Base-by-base conservation (phyloP, 257 asterid genomes). In the Catharanthus roseus region DNA sequence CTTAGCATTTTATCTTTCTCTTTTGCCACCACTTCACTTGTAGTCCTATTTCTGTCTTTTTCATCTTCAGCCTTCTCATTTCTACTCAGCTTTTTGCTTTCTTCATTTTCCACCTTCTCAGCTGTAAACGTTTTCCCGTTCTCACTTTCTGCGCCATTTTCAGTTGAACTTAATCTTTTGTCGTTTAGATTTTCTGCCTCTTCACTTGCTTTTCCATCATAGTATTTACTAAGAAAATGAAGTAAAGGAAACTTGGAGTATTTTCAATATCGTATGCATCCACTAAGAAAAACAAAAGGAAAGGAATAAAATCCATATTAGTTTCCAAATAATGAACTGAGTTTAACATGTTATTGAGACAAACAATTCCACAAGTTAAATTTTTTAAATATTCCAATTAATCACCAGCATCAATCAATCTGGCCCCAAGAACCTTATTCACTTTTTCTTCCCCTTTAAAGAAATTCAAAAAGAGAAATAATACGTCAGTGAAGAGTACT, bases 191-290 rank as follows among this genome's bases (percentile, higher is more conserved):
- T 15, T 50, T 19, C 56, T 19, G 9, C 26, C 9, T 50, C 56
- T 1, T 57, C 64, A 28, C 36, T 26, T 57, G 64, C 28, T n/a
- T 64, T 36, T 38, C 68, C 19, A 42, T 38, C 49, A 64, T 38
- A 19, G 39, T 36, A 64, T 23, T 42, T 42, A 64, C 68, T 64
- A 39, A n/a, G 31, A 29, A 39, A 38, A 64, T 64, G 39, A 64
- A 38, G 68, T 64, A 38, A 64, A 64, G 68, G 68, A 39, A 64
- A 38, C 49, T 39, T 13, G 3, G 28, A 64, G 10, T 5, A 64
- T n/a, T 64, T 18, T 38, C 64, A 26, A 28, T 24, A 10, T 57
- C 9, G 38, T 12, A 10, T 24, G n/a, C 64, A 57, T 57, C n/a
- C 63, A 12, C 33, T 9, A 26, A 57, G 9, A 18, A 13, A 29